Evolutionary conservation across 2,329 filamentous ascomycete species (phyloP), one percentile per base, ranked within the genome.

Genomic region (Biscogniauxia marginata): DNA sequence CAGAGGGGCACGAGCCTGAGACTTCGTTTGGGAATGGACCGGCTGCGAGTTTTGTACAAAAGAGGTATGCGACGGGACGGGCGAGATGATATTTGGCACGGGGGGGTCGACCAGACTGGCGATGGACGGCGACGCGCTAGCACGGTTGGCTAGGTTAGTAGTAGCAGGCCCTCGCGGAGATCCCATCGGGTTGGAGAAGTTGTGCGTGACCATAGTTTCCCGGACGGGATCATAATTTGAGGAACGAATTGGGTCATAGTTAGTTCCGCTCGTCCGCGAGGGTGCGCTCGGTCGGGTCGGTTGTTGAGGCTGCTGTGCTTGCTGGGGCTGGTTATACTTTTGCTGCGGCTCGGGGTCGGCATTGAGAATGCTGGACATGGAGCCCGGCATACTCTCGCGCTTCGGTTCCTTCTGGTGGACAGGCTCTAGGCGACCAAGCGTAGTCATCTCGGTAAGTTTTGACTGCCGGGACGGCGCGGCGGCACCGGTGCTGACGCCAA

Each of bases 41-140:
- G 59, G 71, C 39, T 67, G 66, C 22, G 63, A 58, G 43, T 65
- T 69, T 21, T 67, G 70, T 16, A 65, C 64, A 55, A 74, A 75
- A 16, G 73, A 68, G 4, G 67, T 67, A 34, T 71, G 70, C 4
- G 72, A 73, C 5, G 74, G 71, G 13, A 71, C 73, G 46, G 72
- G 77, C 3, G 74, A 77, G 21, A 73, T 71, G 21, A 73, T 70
- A 54, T 61, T 64, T 48, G 73, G 77, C 47, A 78, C 74, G 8
- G 83, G 82, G 30, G 88, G 89, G 64, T 96, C 91, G 50, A 97
- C 90, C 55, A 97, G 82, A 73, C 91, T 96, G 5, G 91, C 88
- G 64, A 97, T 96, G 2, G 93, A 93, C 1, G 93, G 93, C 4
- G 93, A 97, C 43, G 89, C 89, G 70, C 90, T 93, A n/a, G 90